Evolutionary conservation across 2,329 filamentous ascomycete genomes (phyloP).

Genomic region (Hymenoscyphus albidus): DNA sequence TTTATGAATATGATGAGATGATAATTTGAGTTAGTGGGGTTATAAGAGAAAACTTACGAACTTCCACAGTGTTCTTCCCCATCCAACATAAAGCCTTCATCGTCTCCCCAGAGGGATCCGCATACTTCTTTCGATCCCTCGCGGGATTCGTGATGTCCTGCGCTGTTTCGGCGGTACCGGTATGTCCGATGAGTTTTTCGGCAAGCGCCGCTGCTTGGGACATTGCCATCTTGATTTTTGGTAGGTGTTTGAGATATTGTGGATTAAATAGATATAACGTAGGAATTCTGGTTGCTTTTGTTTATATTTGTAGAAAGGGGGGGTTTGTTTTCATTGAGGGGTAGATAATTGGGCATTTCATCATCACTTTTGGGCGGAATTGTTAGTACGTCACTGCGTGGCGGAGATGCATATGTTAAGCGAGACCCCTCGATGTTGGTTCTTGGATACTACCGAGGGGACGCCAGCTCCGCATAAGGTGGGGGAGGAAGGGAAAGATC

Average conservation of each 20-base stretch:
- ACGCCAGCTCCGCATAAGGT: not conserved
- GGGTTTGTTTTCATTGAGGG: not conserved
- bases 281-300: not conserved
- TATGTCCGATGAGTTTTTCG: conserved; percentile 68
- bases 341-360: not conserved
- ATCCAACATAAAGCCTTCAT: conserved; percentile 84
- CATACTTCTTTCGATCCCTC: conserved; percentile 46
- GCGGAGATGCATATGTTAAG: not conserved
- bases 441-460: not conserved
- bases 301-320: not conserved
- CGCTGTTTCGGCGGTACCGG: conserved; percentile 56
- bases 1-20: too few species aligned
- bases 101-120: conserved; percentile 49
- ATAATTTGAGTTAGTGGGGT: too few species aligned
- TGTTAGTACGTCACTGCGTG: not conserved
- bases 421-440: not conserved
- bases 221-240: conserved; percentile 45
- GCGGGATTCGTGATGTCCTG: conserved; percentile 69
- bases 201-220: conserved; percentile 63
- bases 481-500: not conserved
- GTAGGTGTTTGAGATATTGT: not conserved
- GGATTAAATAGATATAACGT: not conserved
- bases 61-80: conserved; percentile 72
- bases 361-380: not conserved
- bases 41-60: conserved; percentile 43